Percentiles rank a stretch among this genome's conserved stretches.
These are phyloP conservation scores for Nitzschia sp. DNA, from an alignment of 108 stramenopile species.

Conservation along the genomic window DNA sequence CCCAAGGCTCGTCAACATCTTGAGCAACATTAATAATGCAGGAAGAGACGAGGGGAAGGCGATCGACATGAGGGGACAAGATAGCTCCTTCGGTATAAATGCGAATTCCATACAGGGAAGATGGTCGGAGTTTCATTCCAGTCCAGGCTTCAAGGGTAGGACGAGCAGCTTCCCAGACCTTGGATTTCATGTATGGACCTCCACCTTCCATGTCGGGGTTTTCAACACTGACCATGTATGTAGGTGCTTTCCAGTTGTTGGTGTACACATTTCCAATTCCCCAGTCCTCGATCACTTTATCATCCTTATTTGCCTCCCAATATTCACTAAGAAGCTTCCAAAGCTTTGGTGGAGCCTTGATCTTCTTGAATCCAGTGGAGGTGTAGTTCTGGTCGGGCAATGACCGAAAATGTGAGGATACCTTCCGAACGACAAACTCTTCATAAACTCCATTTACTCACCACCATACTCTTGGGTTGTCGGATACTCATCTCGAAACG, in stretches of 20 bases:
- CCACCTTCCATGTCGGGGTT: constrained; percentile 27
- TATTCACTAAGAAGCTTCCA: constrained; percentile 48
- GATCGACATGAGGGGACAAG: constrained; percentile 86
- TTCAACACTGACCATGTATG: constrained; percentile 37
- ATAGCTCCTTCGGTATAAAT: constrained; percentile 72
- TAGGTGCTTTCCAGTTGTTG: constrained; percentile 60
- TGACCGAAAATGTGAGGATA: too few species aligned
- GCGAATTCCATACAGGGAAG: constrained; percentile 88
- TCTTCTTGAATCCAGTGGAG: constrained; percentile 59
- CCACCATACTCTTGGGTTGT: constrained; percentile 77
- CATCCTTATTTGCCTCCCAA: constrained; percentile 55
- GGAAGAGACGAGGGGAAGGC: constrained; percentile 74
- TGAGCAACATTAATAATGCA: constrained; percentile 85
- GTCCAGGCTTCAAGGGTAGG: constrained; percentile 88
- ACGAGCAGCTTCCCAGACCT: constrained; percentile 59
- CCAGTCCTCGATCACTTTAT: constrained; percentile 37
- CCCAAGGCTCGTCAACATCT: constrained; percentile 92
- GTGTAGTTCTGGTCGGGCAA: constrained; percentile 64
- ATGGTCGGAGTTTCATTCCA: constrained; percentile 68
- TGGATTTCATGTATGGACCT: constrained; percentile 21
- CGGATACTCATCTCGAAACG: constrained; percentile 66
- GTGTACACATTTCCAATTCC: constrained; percentile 52
- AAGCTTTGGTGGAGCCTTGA: constrained; percentile 52
- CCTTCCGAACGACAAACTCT: neutral
- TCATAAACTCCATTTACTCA: neutral